Base-by-base conservation (phyloP, 2,329 filamentous ascomycete species). In the Colletotrichum sp. region DNA sequence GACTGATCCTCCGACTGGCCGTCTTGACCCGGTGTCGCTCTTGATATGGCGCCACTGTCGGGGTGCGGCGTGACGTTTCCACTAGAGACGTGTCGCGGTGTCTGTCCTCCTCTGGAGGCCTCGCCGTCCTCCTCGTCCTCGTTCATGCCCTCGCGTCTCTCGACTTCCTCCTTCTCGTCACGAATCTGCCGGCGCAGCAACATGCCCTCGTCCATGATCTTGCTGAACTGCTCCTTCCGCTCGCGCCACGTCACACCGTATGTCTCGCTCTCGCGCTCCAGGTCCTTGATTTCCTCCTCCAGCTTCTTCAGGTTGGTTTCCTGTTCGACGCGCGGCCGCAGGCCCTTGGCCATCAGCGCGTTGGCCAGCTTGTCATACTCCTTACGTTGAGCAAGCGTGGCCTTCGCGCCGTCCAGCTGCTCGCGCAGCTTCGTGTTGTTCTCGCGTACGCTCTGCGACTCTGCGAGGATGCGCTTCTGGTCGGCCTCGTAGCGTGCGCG, bases 91-190 rank as follows among this genome's bases (percentile, higher is more conserved):
- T 87, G 86, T 69, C 87, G 82, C 4, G 90, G 90, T 49, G 89
- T 92, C 61, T 87, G 86, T 13, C 87, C 90, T 3, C 84, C 86
- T 36, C 84, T 82, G 27, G 86, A 84, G 5, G 85, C 85, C 71
- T 90, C 90, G 8, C 84, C 90, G 16, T 89, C 89, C 34, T 93
- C 92, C 79, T 93, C 91, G 64, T 92, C 93, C 78, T 92, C 92
- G 72, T 92, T 91, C 92, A 95, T 95, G 34, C 95, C 95, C 84
- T 98, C 95, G 71, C 95, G 91, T 57, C 95, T 89, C 85, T 98
- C 96, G 0, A 97, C 95, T 85, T 98, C 96, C 83, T 98, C 96
- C 86, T 98, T 98, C 88, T 98, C 96, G 81, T 98, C 96, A 77
- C 96, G 93, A 81, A 99, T 98, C 83, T 98, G 89, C 65, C 95